Evolutionary conservation across 345 rosid genomes (phyloP).

Genomic region (Pugionium dolabratum): DNA sequence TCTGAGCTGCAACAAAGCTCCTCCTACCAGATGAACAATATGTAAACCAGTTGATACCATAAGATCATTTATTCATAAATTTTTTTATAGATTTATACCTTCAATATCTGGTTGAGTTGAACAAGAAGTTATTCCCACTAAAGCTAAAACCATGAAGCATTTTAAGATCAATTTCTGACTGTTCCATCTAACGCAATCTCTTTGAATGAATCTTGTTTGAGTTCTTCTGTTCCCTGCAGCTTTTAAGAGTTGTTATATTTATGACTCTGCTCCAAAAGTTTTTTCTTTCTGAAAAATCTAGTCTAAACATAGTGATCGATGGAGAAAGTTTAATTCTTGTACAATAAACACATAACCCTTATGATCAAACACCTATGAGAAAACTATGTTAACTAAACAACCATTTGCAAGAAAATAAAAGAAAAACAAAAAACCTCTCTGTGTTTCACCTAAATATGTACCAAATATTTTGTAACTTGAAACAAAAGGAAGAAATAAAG

Average conservation of each 20-base stretch:
- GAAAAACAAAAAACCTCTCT: constrained; percentile 9
- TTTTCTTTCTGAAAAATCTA: background rate
- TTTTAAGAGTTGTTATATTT: background rate
- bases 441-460: constrained; percentile 20
- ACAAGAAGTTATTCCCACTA: constrained; percentile 44
- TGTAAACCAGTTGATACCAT: constrained; percentile 3
- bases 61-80: background rate
- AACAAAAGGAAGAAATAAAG: constrained; percentile 29
- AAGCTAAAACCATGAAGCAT: constrained; percentile 47
- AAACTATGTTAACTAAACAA: background rate
- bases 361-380: constrained; percentile 8
- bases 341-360: constrained; percentile 29
- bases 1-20: constrained; percentile 65
- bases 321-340: constrained; percentile 2
- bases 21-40: constrained; percentile 47
- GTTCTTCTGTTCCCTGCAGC: constrained; percentile 26
- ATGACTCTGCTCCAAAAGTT: too few relatives aligned
- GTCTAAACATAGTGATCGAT: background rate
- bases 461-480: constrained; percentile 35
- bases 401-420: background rate
- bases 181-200: constrained; percentile 28
- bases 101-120: constrained; percentile 63
- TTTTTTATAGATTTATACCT: constrained; percentile 47
- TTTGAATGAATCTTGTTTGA: constrained; percentile 24
- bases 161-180: too few relatives aligned